Evolutionary conservation across 768 basidiomycete genomes (phyloP).

Genomic region (Zangia roseola): DNA sequence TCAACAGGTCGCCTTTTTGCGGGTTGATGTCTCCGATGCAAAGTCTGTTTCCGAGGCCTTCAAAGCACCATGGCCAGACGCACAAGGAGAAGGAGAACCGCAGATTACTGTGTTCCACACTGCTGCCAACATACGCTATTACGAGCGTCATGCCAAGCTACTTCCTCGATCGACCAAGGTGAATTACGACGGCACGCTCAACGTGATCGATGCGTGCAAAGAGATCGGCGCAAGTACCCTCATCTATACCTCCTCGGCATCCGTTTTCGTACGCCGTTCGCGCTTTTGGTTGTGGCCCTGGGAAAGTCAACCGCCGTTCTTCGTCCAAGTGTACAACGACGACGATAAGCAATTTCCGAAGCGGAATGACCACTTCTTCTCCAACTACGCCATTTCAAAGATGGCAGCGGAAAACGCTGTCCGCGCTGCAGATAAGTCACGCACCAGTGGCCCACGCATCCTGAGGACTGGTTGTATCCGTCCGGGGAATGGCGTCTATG

Average conservation of each 20-base stretch:
- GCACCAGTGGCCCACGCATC: constrained; percentile 27
- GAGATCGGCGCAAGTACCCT: constrained; percentile 54
- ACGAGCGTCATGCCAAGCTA: constrained; percentile 55
- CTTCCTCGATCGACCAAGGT: constrained; percentile 56
- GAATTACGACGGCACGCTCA: constrained; percentile 66
- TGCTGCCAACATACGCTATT: constrained; percentile 77
- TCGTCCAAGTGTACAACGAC: constrained; percentile 65
- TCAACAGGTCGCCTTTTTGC: constrained; percentile 53
- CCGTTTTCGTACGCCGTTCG: constrained; percentile 53
- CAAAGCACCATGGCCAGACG: constrained; percentile 56
- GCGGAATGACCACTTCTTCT: constrained; percentile 64
- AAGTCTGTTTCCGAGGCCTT: constrained; percentile 60
- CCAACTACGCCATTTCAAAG: constrained; percentile 76
- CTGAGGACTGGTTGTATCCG: constrained; percentile 72
- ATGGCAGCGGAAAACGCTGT: constrained; percentile 51
- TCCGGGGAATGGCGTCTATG: constrained; percentile 78
- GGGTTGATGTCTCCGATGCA: constrained; percentile 57
- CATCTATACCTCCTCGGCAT: constrained; percentile 74
- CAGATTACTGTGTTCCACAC: constrained; percentile 71
- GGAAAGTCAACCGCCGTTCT: constrained; percentile 55
- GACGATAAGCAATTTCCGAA: constrained; percentile 52
- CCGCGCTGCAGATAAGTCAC: constrained; percentile 39
- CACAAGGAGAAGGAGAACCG: constrained; percentile 19
- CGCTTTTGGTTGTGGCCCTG: constrained; percentile 76
- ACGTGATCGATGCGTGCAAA: constrained; percentile 60